Base-by-base conservation (phyloP, 495 filamentous ascomycete genomes). In the Aspergillus nanangensis region DNA sequence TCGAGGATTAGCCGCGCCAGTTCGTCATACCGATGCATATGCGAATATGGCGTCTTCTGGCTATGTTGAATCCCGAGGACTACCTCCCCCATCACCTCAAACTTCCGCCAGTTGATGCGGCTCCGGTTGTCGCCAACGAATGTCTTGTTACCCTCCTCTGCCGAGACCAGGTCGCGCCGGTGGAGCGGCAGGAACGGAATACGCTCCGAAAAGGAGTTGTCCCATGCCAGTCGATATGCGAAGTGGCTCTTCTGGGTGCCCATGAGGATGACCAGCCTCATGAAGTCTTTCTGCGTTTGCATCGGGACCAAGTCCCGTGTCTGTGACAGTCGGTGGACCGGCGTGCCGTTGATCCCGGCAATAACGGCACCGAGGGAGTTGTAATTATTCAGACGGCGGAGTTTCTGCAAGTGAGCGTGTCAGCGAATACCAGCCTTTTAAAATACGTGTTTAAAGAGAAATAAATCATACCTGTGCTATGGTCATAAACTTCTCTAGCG, bases 21-120 rank as follows among this genome's bases (percentile, higher is more conserved):
- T 45, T 76, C 74, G 33, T 90, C 84, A 50, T 82, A 83, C 51
- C 70, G 75, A 23, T 70, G 65, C 43, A 94, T 64, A 46, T 84
- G 79, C 44, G 80, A 76, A 56, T 96, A 96, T 13, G 92, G 85
- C 33, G 79, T 83, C 25, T 83, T 84, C 68, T 96, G 93, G 61
- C 90, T 95, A 63, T 81, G 83, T 73, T 95, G 90, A 29, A 98
- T 85, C 4, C 87, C 85, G 41, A 95, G 76, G 40, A 98, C 77
- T 19, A 96, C 86, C 47, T 96, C 91, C 4, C 90, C 89, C 70
- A 97, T 84, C 15, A 98, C 85, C 70, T 97, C 90, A 53, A 97
- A 97, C 57, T 98, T 98, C 70, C 86, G 90, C 93, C 93, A 98
- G 59, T 96, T 97, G 57, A 98, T 88, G 32, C 87, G 76, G 46